These are phyloP conservation scores for Linnemannia hyalina DNA, from an alignment of 192 early-diverging fungal genomes.

Conservation along the genomic window DNA sequence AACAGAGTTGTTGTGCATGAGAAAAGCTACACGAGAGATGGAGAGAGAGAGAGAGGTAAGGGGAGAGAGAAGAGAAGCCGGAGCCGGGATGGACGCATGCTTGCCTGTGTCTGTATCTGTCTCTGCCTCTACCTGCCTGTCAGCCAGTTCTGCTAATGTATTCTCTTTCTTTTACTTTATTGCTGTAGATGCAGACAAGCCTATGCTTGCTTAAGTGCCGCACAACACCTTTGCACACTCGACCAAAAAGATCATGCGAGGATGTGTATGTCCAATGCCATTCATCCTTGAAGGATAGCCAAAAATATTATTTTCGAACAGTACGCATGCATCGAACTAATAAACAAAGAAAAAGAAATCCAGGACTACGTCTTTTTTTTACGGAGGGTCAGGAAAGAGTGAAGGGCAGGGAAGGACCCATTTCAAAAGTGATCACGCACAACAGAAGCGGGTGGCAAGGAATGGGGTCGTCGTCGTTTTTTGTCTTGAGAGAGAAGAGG, in stretches of 20 bases:
- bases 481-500: no score
- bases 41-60: not conserved
- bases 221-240: no score
- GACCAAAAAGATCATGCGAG: constrained; percentile 2
- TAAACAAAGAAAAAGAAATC: not conserved
- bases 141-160: no score
- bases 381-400: not conserved
- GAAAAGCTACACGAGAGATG: not conserved
- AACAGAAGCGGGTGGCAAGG: not conserved
- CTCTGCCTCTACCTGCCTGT: no score
- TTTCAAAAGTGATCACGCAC: not conserved
- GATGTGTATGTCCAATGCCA: not conserved
- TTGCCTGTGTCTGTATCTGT: not conserved
- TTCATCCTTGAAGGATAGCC: no score
- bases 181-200: not conserved
- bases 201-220: not conserved
- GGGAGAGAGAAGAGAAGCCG: not conserved
- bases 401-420: not conserved
- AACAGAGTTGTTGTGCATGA: not conserved
- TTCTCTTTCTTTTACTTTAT: no score
- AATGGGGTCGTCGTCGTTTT: not conserved
- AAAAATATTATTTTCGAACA: no score
- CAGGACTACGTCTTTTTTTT: constrained; percentile 7
- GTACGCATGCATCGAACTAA: not conserved
- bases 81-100: not conserved